These are phyloP conservation scores for Plectranthus barbatus DNA, from an alignment of 257 asterid species.

Conservation along the genomic window DNA sequence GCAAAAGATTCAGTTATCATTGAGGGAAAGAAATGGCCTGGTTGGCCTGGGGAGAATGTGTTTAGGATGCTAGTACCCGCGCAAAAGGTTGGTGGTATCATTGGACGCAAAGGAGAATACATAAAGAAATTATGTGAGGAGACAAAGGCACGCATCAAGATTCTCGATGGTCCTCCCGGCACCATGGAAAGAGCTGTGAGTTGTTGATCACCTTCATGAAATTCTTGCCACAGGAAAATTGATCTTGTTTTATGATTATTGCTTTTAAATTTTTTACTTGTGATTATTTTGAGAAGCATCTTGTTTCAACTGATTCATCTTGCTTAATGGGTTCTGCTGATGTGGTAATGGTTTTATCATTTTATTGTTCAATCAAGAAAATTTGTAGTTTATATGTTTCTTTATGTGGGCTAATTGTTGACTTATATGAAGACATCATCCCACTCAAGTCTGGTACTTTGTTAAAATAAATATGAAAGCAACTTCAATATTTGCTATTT, in stretches of 20 bases:
- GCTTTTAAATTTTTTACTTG: not conserved
- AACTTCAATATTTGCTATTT: not conserved
- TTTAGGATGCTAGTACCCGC: constrained; percentile 87
- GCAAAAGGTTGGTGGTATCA: constrained; percentile 94
- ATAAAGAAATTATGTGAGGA: constrained; percentile 84
- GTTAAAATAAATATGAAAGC: not conserved
- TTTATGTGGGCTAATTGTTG: not conserved
- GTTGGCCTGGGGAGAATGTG: constrained; percentile 97
- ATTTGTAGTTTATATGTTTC: not conserved
- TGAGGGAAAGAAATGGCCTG: constrained; percentile 64
- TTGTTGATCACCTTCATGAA: constrained; percentile 6
- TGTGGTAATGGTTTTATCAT: not conserved
- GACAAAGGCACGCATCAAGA: constrained; percentile 87
- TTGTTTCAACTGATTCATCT: not conserved
- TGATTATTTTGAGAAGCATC: not conserved
- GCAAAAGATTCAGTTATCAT: not conserved
- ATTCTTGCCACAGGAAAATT: not conserved
- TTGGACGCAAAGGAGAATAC: constrained; percentile 94
- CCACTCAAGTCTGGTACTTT: not conserved
- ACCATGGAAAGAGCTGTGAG: constrained; percentile 86
- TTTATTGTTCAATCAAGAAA: not conserved
- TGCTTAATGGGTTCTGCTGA: not conserved
- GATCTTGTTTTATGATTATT: not conserved
- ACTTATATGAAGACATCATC: not conserved
- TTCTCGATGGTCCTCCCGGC: constrained; percentile 96